Base-by-base conservation (phyloP, 768 basidiomycete species). In the Leccinum rimulosum region DNA sequence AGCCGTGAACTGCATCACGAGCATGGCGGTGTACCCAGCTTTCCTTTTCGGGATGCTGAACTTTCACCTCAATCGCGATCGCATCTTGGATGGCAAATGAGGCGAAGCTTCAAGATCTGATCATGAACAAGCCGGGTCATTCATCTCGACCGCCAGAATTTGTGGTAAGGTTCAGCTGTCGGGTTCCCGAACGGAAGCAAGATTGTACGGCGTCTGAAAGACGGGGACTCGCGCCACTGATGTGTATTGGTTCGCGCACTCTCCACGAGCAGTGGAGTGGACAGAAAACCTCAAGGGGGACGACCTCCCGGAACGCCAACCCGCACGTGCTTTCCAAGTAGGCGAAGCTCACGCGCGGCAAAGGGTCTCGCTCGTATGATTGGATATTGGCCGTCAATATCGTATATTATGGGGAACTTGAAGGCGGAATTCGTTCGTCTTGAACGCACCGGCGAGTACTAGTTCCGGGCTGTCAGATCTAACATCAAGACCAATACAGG, bases 391-490 rank as follows among this genome's bases (percentile, higher is more conserved):
- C 6, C 25, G 31, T 53, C 35, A 31, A 49, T 14, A 54, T 38
- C 40, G 8, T 40, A 19, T 45, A 10, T 6, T 3, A 36, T 38
- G 19, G 27, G 40, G 35, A 45, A 40, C 47, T 56, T 10, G 43
- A 45, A 36, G 19, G 19, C 48, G 50, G 36, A 47, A 36, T 47
- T 30, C 15, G 45, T 64, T 54, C 17, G 52, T 64, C 53, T 30
- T 12, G 35, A 30, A n/a, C 40, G 40, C n/a, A 10, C 10, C 43
- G 5, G 43, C 10, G 19, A 19, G 19, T 19, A 3, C 19, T 19
- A 25, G 25, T 11, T 25, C 25, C 3, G 25, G 25, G 25, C 3
- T 25, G 40, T n/a, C 9, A 9, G 8, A 7, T 35, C 31, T 35
- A n/a, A 55, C 57, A 52, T 19, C 38, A 53, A 30, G 36, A 54